A percentile compares a stretch with the other conserved stretches of the same genome.
Conservation (phyloP, 108 stramenopile species). For the Aurantiochytrium sp. region DNA sequence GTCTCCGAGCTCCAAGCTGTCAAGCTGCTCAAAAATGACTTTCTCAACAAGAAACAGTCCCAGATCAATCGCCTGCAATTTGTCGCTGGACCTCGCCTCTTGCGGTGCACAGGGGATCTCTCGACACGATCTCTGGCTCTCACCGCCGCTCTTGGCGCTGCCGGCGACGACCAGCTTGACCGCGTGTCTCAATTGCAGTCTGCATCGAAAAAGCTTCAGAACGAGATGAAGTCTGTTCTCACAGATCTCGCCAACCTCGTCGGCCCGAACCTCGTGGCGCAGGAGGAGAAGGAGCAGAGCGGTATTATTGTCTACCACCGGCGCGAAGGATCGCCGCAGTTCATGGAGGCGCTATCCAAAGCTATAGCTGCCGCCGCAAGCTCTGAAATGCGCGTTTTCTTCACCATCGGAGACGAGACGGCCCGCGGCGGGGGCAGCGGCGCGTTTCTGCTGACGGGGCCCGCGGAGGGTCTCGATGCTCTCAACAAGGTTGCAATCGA, state of each 20-base stretch:
- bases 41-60: background rate
- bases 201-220: background rate
- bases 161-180: background rate
- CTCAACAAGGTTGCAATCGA: background rate
- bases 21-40: constrained; percentile 21
- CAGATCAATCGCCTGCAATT: background rate
- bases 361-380: background rate
- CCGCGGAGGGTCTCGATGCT: background rate
- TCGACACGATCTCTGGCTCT: background rate
- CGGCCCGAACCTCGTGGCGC: background rate
- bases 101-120: background rate
- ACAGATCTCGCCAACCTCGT: background rate
- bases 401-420: background rate
- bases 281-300: background rate
- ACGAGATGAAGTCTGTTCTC: background rate
- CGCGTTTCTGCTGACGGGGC: background rate
- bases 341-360: background rate
- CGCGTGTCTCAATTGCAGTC: background rate
- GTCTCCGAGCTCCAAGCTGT: constrained; percentile 19
- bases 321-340: background rate
- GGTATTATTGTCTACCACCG: background rate
- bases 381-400: background rate
- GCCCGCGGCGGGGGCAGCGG: background rate
- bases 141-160: background rate
- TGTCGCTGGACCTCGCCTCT: background rate